Conservation (phyloP, 257 asterid species). For the Gardenia jasminoides region DNA sequence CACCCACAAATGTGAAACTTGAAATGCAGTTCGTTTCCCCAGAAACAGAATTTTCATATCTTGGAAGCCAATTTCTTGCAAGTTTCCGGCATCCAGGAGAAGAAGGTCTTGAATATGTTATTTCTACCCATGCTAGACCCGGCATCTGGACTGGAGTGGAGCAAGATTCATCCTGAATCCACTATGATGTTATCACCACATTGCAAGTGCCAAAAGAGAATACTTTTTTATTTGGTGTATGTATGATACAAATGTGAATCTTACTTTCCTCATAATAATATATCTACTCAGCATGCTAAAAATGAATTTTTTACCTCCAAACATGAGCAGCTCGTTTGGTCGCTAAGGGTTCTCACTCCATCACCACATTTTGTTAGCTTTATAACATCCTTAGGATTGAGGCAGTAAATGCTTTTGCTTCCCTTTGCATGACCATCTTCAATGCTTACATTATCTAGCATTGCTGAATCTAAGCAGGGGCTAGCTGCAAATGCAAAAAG, state of each 20-base stretch:
- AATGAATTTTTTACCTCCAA: slow-evolving; percentile 46
- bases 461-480: slow-evolving; percentile 41
- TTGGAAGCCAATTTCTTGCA: slow-evolving; percentile 26
- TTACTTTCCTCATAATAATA: background rate
- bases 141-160: slow-evolving; percentile 56
- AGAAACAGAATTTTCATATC: slow-evolving; percentile 21
- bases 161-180: slow-evolving; percentile 66
- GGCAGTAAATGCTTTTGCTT: slow-evolving; percentile 43
- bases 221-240: background rate
- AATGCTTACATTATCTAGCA: slow-evolving; percentile 21
- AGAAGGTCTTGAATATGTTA: slow-evolving; percentile 48
- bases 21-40: slow-evolving; percentile 45
- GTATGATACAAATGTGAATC: background rate
- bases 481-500: slow-evolving; percentile 51
- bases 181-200: slow-evolving; percentile 19
- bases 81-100: slow-evolving; percentile 37
- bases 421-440: slow-evolving; percentile 25
- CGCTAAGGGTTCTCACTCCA: slow-evolving; percentile 27
- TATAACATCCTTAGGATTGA: slow-evolving; percentile 69
- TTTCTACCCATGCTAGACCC: slow-evolving; percentile 75
- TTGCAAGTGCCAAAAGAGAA: background rate
- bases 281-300: background rate
- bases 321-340: slow-evolving; percentile 56
- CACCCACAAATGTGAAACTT: slow-evolving; percentile 76
- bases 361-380: slow-evolving; percentile 60